These are phyloP conservation scores for Trichoderma oligosporum DNA, from an alignment of 2,329 filamentous ascomycete genomes.

Conservation along the genomic window DNA sequence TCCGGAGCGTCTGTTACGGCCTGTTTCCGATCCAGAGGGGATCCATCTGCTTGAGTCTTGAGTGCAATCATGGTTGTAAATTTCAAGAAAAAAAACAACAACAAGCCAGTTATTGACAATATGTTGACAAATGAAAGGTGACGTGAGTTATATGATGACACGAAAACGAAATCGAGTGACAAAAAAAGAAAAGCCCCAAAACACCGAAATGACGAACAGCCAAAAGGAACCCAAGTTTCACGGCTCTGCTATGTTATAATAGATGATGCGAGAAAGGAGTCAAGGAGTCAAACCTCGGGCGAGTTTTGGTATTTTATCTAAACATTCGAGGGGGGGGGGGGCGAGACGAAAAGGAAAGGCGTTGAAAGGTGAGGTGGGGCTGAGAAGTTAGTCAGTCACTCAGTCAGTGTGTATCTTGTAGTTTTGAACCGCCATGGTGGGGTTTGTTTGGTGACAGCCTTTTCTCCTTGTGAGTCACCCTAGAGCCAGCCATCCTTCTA, in stretches of 20 bases:
- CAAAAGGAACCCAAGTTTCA: neutral
- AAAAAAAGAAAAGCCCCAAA: neutral
- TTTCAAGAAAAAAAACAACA: neutral
- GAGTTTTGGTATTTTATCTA: neutral
- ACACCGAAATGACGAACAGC: neutral
- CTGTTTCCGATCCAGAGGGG: constrained; percentile 39
- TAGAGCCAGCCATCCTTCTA: neutral
- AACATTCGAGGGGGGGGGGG: neutral
- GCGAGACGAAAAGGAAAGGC: constrained; percentile 5
- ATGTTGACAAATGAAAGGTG: too few species aligned
- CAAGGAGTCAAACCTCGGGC: too few species aligned
- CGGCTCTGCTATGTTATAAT: neutral
- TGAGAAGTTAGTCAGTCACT: too few species aligned
- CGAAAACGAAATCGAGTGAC: neutral
- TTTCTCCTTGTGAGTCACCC: constrained; percentile 4
- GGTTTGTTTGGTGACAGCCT: neutral
- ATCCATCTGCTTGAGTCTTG: constrained; percentile 28
- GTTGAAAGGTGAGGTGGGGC: constrained; percentile 3
- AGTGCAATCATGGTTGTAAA: constrained; percentile 38
- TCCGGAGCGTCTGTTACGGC: constrained; percentile 43
- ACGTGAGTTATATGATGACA: neutral
- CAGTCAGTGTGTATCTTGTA: neutral
- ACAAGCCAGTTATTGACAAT: too few species aligned
- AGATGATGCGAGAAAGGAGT: neutral
- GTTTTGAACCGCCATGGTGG: too few species aligned